Conservation (phyloP, 768 basidiomycete genomes). For the Termitomyces bulborhizus region DNA sequence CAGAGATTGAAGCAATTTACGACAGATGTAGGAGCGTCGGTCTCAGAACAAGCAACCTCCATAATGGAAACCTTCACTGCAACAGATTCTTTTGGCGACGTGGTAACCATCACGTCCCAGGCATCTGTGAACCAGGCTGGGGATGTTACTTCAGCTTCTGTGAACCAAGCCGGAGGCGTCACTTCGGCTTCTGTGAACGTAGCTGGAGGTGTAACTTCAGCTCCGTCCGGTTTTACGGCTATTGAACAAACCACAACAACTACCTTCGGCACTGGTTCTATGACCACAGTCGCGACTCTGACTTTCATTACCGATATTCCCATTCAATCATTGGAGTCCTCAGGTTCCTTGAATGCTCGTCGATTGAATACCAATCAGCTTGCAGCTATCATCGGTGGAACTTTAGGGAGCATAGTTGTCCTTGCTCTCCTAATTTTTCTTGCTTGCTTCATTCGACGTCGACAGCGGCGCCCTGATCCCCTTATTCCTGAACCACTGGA, state of each 20-base stretch:
- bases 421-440: background rate
- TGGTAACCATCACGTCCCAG: background rate
- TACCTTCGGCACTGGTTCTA: constrained; percentile 2
- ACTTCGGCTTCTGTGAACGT: background rate
- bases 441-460: background rate
- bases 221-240: background rate
- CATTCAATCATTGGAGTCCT: background rate
- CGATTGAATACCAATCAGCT: background rate
- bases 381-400: constrained; percentile 3
- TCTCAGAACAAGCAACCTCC: background rate
- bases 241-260: constrained; percentile 3
- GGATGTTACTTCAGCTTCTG: background rate
- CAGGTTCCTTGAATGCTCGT: background rate
- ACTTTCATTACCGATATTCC: constrained; percentile 4
- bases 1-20: background rate
- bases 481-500: background rate
- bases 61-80: background rate
- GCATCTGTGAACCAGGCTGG: background rate
- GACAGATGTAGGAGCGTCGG: background rate
- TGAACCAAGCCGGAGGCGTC: background rate
- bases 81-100: background rate
- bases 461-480: too few species aligned
- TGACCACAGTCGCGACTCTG: background rate
- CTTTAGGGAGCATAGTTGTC: background rate
- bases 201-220: background rate